Percentiles rank a stretch among this genome's conserved stretches.
These are phyloP conservation scores for Ascoidea tarda DNA, from an alignment of 805 yeast genomes.

Conservation along the genomic window DNA sequence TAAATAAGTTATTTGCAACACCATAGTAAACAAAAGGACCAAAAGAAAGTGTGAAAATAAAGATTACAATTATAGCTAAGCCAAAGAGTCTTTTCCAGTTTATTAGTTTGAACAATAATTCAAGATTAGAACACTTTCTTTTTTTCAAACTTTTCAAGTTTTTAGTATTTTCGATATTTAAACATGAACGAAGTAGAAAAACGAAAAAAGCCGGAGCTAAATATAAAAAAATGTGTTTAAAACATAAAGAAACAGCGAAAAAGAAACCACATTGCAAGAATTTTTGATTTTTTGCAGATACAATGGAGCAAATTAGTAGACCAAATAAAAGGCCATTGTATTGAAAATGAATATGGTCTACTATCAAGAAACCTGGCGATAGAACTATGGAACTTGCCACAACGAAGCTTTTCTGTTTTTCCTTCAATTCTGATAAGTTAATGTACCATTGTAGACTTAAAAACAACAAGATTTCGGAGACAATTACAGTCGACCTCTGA, in stretches of 20 bases:
- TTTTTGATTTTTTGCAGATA: conserved; percentile 46
- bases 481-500: conserved; percentile 71
- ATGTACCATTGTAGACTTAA: conserved; percentile 60
- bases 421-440: conserved; percentile 25
- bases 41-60: conserved; percentile 55
- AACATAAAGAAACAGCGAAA: conserved; percentile 72
- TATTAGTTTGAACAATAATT: conserved; percentile 15
- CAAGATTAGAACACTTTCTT: neutral
- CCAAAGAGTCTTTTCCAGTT: conserved; percentile 46
- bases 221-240: conserved; percentile 87
- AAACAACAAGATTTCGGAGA: conserved; percentile 61
- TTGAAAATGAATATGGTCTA: conserved; percentile 95
- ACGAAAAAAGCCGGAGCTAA: conserved; percentile 90
- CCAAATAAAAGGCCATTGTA: conserved; percentile 93
- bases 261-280: conserved; percentile 48
- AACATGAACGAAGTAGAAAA: conserved; percentile 52
- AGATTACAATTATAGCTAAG: conserved; percentile 47
- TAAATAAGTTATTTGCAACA: conserved; percentile 48
- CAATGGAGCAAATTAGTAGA: conserved; percentile 56
- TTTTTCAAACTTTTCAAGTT: conserved; percentile 19
- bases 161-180: conserved; percentile 25
- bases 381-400: conserved; percentile 70
- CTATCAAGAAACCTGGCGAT: conserved; percentile 80
- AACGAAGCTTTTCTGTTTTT: conserved; percentile 39
- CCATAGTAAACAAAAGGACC: conserved; percentile 58